Conservation (phyloP, 2,329 filamentous ascomycete species). For the Rugonectria rugulosa region DNA sequence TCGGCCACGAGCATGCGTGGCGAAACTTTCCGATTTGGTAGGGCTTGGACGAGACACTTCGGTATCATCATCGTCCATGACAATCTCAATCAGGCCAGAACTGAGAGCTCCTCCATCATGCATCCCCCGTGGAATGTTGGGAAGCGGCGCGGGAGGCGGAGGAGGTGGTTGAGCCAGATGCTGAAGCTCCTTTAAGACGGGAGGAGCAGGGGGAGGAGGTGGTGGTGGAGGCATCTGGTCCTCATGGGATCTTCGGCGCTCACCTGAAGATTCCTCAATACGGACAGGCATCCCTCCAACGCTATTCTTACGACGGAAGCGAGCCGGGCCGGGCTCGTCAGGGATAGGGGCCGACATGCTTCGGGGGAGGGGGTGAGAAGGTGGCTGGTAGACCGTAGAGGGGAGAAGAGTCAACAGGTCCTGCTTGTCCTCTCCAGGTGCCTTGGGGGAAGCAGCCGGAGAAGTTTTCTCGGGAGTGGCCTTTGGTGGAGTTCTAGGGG, state of each 20-base stretch:
- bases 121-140: conserved; percentile 50
- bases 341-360: conserved; percentile 68
- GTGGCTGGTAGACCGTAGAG: conserved; percentile 68
- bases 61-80: conserved; percentile 67
- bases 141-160: conserved; percentile 67
- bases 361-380: conserved; percentile 58
- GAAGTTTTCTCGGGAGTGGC: conserved; percentile 38
- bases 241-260: conserved; percentile 58
- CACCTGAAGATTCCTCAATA: conserved; percentile 53
- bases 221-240: conserved; percentile 60
- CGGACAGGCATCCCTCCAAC: conserved; percentile 50
- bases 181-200: conserved; percentile 68
- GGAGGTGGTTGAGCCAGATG: conserved; percentile 68
- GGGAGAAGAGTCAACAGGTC: conserved; percentile 59
- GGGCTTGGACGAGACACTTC: conserved; percentile 42
- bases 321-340: conserved; percentile 44
- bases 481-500: conserved; percentile 48
- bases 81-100: conserved; percentile 69
- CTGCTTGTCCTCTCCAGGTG: conserved; percentile 38
- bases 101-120: conserved; percentile 52
- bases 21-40: conserved; percentile 46
- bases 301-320: conserved; percentile 46
- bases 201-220: conserved; percentile 57
- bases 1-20: conserved; percentile 63
- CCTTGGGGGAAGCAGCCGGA: conserved; percentile 31